Evolutionary conservation across 768 basidiomycete genomes (phyloP).

Genomic region (Termitomyces heimii): DNA sequence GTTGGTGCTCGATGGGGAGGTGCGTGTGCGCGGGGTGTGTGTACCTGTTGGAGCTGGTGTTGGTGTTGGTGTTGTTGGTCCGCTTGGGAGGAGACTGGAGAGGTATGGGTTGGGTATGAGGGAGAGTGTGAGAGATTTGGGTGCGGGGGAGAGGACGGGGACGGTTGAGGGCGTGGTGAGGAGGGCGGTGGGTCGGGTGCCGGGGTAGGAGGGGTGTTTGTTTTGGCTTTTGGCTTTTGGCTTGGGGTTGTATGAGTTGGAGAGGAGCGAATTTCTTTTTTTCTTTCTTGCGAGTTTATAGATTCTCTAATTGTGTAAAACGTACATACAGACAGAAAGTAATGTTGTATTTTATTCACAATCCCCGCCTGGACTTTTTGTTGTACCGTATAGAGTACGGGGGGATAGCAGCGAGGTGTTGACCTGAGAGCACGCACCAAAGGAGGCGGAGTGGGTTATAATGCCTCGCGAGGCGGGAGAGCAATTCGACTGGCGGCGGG

Average conservation of each 20-base stretch:
- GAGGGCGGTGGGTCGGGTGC: too few relatives aligned
- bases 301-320: too few relatives aligned
- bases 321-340: too few relatives aligned
- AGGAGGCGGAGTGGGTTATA: constrained; percentile 56
- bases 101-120: constrained; percentile 46
- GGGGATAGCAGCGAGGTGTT: constrained; percentile 44
- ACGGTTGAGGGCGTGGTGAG: constrained; percentile 5
- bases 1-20: constrained; percentile 58
- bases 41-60: constrained; percentile 66
- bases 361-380: constrained; percentile 12
- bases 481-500: constrained; percentile 35
- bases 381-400: constrained; percentile 32
- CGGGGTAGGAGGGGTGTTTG: too few relatives aligned
- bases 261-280: too few relatives aligned
- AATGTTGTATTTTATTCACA: too few relatives aligned
- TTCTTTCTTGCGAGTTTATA: not conserved
- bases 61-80: constrained; percentile 57
- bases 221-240: too few relatives aligned
- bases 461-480: constrained; percentile 42
- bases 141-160: not conserved
- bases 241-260: too few relatives aligned
- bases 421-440: constrained; percentile 41
- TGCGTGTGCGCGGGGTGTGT: constrained; percentile 59
- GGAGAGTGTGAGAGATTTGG: constrained; percentile 15
- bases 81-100: constrained; percentile 51